These are phyloP conservation scores for Aspergillus ruber DNA, from an alignment of 2,329 filamentous ascomycete species.

Conservation along the genomic window DNA sequence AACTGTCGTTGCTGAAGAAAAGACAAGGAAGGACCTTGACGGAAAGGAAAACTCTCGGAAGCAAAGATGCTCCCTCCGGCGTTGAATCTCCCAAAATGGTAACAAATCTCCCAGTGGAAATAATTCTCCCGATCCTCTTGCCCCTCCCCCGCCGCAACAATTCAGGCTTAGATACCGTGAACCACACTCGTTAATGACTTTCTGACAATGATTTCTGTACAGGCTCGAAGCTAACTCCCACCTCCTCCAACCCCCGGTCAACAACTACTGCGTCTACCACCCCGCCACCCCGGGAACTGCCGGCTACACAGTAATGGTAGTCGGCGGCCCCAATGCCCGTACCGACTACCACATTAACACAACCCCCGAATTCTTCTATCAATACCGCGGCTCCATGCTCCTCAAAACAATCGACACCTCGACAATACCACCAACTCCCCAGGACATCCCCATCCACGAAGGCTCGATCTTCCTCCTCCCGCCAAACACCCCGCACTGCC, in stretches of 20 bases:
- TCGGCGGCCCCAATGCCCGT: constrained; percentile 90
- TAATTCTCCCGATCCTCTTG: neutral
- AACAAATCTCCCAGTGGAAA: constrained; percentile 2
- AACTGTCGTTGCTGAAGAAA: neutral
- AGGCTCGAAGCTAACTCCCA: constrained; percentile 92
- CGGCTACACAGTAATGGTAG: constrained; percentile 86
- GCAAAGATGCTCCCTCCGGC: constrained; percentile 30
- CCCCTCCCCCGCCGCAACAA: constrained; percentile 12
- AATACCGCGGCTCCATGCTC: constrained; percentile 87
- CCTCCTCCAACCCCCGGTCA: constrained; percentile 85
- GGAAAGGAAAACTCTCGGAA: neutral
- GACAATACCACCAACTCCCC: constrained; percentile 53
- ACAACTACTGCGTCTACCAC: constrained; percentile 97
- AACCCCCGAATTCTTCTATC: constrained; percentile 97
- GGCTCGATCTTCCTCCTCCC: constrained; percentile 92
- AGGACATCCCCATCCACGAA: constrained; percentile 82
- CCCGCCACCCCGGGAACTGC: constrained; percentile 61
- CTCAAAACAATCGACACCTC: constrained; percentile 76
- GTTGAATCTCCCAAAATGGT: constrained; percentile 44
- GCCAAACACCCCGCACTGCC: constrained; percentile 92
- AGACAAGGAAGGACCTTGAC: neutral
- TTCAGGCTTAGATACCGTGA: neutral
- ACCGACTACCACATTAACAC: constrained; percentile 98
- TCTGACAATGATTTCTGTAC: neutral
- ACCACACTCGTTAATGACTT: neutral